These are phyloP conservation scores for Hansenula lynferdii DNA, from an alignment of 1,139 yeast species.

Conservation along the genomic window DNA sequence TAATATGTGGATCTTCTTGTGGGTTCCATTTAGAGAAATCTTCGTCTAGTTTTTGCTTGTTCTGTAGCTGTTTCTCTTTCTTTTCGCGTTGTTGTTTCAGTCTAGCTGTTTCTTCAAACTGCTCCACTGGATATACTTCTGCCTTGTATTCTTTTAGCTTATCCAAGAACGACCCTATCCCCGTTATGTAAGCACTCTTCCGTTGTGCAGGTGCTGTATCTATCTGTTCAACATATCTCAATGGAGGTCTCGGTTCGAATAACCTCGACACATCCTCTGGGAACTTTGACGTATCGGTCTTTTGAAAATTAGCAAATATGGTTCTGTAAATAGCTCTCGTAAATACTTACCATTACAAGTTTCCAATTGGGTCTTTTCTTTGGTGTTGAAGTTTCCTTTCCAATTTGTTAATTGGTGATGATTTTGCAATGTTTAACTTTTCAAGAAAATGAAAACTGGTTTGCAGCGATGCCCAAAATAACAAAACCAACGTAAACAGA, in stretches of 20 bases:
- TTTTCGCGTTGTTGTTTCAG: conserved; percentile 22
- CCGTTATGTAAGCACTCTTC: conserved; percentile 38
- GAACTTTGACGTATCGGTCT: conserved; percentile 44
- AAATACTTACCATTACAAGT: not conserved
- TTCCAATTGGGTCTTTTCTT: not conserved
- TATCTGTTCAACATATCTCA: conserved; percentile 44
- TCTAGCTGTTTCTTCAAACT: conserved; percentile 9
- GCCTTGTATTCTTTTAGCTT: conserved; percentile 32
- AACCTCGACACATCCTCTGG: conserved; percentile 62
- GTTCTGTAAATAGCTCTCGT: not conserved
- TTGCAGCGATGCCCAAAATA: not conserved
- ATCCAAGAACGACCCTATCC: conserved; percentile 39
- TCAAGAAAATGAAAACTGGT: not conserved
- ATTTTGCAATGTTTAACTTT: too few species aligned
- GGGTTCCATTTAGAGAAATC: conserved; percentile 50
- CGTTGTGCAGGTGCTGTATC: conserved; percentile 54
- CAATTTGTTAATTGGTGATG: too few species aligned
- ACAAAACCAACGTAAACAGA: not conserved
- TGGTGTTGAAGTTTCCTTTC: too few species aligned
- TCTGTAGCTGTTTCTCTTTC: conserved; percentile 20
- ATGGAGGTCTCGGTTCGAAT: conserved; percentile 70
- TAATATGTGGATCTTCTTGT: conserved; percentile 50
- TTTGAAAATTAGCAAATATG: not conserved
- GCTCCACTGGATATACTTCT: conserved; percentile 13
- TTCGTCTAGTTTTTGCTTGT: conserved; percentile 23